Evolutionary conservation across 345 rosid genomes (phyloP).

Genomic region (rapeseed (Brassica napus)): DNA sequence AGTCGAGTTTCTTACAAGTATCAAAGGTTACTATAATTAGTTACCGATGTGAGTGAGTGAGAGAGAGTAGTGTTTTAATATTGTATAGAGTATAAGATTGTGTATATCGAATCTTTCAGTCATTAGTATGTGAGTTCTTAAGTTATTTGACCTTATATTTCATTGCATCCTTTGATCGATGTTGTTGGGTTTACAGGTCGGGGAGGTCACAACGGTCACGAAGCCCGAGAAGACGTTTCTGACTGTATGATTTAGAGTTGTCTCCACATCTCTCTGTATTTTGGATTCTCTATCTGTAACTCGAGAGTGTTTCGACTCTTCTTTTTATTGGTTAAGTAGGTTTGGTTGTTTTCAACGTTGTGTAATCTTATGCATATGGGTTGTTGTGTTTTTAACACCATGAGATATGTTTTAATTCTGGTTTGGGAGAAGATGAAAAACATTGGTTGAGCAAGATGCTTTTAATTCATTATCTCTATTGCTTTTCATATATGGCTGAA

Average conservation of each 20-base stretch:
- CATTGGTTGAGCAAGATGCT: conserved; percentile 16
- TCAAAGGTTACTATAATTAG: background rate
- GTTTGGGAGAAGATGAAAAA: conserved; percentile 4
- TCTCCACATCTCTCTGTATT: conserved; percentile 12
- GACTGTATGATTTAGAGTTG: conserved; percentile 35
- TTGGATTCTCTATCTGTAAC: conserved; percentile 34
- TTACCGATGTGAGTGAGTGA: background rate
- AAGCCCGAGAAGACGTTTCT: conserved; percentile 79
- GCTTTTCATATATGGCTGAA: background rate
- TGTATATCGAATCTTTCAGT: background rate
- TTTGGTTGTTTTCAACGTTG: conserved; percentile 2
- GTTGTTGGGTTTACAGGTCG: conserved; percentile 46
- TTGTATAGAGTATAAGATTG: background rate
- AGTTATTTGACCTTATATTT: background rate
- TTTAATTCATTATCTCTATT: background rate
- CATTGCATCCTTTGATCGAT: conserved; percentile 10
- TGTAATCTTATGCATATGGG: conserved; percentile 31
- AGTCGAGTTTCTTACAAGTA: background rate
- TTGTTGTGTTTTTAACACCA: conserved; percentile 29
- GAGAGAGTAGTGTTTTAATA: background rate
- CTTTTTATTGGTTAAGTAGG: conserved; percentile 12
- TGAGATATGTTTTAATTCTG: conserved; percentile 27
- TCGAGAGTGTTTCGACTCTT: conserved; percentile 24
- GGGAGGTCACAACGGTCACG: conserved; percentile 68
- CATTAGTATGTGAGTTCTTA: background rate